phyloP scores from a whole-genome alignment of 768 basidiomycete species.

The Hypholoma fasciculare region DNA sequence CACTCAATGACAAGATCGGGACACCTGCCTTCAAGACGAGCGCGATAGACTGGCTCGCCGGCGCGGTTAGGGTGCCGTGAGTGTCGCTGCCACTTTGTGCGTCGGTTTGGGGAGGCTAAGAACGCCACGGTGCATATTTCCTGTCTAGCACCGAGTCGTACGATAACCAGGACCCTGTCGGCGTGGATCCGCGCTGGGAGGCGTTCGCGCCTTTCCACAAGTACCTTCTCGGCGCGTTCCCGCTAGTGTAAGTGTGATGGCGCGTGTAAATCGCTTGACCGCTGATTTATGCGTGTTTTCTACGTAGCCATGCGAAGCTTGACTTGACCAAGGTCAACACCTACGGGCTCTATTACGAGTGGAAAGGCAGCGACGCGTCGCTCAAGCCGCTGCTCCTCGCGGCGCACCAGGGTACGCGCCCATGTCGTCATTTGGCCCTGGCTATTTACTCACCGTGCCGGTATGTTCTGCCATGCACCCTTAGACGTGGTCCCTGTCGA shows the following conservation, averaged over 20 bases:
- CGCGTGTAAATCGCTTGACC: background rate
- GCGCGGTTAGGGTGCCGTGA: slow-evolving; percentile 48
- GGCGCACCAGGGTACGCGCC: slow-evolving; percentile 60
- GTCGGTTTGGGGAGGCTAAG: background rate
- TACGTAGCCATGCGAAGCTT: slow-evolving; percentile 53
- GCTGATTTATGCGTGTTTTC: background rate
- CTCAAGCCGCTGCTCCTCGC: slow-evolving; percentile 72
- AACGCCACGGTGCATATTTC: background rate
- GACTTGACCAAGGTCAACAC: slow-evolving; percentile 72
- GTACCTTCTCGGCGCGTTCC: slow-evolving; percentile 53
- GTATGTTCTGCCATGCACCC: background rate
- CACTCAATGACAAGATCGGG: slow-evolving; percentile 29
- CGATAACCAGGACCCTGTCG: slow-evolving; percentile 48
- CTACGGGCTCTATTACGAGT: slow-evolving; percentile 72
- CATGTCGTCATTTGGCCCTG: background rate
- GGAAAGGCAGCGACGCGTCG: slow-evolving; percentile 60
- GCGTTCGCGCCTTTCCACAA: slow-evolving; percentile 53
- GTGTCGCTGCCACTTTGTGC: slow-evolving; percentile 13
- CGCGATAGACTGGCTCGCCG: slow-evolving; percentile 47
- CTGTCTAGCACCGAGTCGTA: slow-evolving; percentile 49
- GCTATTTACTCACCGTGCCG: background rate
- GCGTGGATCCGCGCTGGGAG: slow-evolving; percentile 54
- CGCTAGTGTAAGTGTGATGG: slow-evolving; percentile 55
- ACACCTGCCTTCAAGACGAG: slow-evolving; percentile 36
- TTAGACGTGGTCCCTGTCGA: slow-evolving; percentile 72